These are phyloP conservation scores for Phytophthora fragariae DNA, from an alignment of 352 stramenopile species.

Conservation along the genomic window DNA sequence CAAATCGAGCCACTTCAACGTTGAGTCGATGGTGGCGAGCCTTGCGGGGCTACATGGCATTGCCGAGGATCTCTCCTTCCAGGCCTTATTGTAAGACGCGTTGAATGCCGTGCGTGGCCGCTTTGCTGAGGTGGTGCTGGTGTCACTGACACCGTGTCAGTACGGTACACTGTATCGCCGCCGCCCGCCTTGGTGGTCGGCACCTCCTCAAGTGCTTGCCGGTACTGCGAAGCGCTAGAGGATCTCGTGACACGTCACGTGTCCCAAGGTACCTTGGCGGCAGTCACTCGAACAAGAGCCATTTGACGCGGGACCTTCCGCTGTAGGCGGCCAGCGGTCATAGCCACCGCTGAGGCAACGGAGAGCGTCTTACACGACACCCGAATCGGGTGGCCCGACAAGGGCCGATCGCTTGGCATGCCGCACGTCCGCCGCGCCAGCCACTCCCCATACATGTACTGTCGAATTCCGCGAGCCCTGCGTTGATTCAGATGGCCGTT, in stretches of 20 bases:
- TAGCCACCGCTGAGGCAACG: too few species aligned
- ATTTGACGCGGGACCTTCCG: conserved; percentile 26
- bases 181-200: conserved; percentile 27
- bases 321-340: conserved; percentile 4
- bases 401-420: too few species aligned
- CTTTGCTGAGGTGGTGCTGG: conserved; percentile 5
- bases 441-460: neutral
- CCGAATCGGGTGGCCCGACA: too few species aligned
- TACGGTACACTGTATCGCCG: conserved; percentile 6
- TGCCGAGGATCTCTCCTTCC: neutral
- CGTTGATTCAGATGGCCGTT: conserved; percentile 13
- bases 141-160: neutral
- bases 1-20: conserved; percentile 24
- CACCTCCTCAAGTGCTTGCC: conserved; percentile 20
- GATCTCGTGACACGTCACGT: conserved; percentile 28
- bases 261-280: conserved; percentile 35
- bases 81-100: neutral
- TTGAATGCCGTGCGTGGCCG: neutral
- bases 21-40: conserved; percentile 19
- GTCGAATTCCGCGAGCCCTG: conserved; percentile 5
- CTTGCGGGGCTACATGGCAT: neutral
- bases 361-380: too few species aligned
- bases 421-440: neutral
- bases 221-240: conserved; percentile 21
- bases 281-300: conserved; percentile 1